Percentiles rank a stretch among this genome's conserved stretches.
These are phyloP conservation scores for Abelmoschus esculentus DNA, from an alignment of 345 rosid genomes.

Conservation along the genomic window DNA sequence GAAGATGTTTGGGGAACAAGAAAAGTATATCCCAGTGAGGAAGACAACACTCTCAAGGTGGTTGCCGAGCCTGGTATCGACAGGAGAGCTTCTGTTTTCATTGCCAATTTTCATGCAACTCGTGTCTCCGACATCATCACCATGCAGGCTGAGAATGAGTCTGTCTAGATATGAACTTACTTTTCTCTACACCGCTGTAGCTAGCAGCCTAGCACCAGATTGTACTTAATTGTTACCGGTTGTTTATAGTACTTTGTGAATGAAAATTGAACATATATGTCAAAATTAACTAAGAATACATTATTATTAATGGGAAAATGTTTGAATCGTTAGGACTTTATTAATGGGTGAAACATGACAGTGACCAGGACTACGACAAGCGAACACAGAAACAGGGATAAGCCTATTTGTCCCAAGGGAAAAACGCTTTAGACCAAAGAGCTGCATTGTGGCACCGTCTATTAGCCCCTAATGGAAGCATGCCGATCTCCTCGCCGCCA, in stretches of 20 bases:
- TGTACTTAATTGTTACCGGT: neutral
- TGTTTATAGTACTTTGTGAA: neutral
- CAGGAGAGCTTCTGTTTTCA: slow-evolving; percentile 38
- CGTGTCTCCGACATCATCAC: slow-evolving; percentile 20
- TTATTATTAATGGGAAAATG: no score
- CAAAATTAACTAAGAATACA: neutral
- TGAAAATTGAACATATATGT: neutral
- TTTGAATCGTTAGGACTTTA: no score
- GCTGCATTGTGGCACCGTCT: neutral
- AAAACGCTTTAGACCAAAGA: slow-evolving; percentile 4
- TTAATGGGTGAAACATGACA: no score
- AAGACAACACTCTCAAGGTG: slow-evolving; percentile 30
- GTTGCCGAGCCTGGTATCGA: slow-evolving; percentile 45
- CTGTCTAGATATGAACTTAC: neutral
- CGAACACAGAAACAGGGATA: neutral
- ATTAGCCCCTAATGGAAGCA: neutral
- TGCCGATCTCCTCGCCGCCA: neutral
- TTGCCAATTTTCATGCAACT: slow-evolving; percentile 13
- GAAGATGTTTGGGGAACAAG: slow-evolving; percentile 14
- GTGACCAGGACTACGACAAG: no score
- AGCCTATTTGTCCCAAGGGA: neutral
- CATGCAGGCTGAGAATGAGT: slow-evolving; percentile 11
- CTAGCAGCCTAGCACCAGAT: neutral
- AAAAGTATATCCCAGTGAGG: neutral
- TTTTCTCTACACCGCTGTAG: neutral